Percentiles rank a stretch among this genome's conserved stretches.
Evolutionary conservation across 768 basidiomycete genomes (phyloP).

Genomic region (Botryobasidium botryosum): DNA sequence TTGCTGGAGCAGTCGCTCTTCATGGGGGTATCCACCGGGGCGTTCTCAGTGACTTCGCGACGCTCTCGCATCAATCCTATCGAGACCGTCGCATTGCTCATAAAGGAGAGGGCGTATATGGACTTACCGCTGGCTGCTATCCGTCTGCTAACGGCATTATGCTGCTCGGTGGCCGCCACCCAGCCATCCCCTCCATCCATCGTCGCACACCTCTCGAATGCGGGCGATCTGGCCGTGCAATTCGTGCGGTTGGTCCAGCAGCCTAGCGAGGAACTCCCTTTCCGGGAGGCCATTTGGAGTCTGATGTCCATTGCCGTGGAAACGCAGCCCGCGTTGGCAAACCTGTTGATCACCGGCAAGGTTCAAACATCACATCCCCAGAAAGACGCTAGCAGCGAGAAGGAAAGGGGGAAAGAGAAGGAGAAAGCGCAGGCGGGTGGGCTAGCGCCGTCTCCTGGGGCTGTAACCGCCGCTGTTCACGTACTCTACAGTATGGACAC

Average conservation of each 20-base stretch:
- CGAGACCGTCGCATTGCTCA: slow-evolving; percentile 59
- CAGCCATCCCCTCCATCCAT: slow-evolving; percentile 54
- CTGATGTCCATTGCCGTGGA: slow-evolving; percentile 69
- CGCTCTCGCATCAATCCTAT: slow-evolving; percentile 48
- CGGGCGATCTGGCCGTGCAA: slow-evolving; percentile 48
- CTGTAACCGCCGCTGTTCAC: slow-evolving; percentile 48
- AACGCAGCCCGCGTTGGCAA: slow-evolving; percentile 71
- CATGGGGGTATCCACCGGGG: slow-evolving; percentile 37
- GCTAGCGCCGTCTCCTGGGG: slow-evolving; percentile 25
- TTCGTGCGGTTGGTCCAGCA: slow-evolving; percentile 60
- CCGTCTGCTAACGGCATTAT: slow-evolving; percentile 47
- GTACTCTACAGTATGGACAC: slow-evolving; percentile 54
- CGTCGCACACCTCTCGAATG: slow-evolving; percentile 59
- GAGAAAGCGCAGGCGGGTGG: slow-evolving; percentile 18
- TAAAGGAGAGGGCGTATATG: slow-evolving; percentile 42
- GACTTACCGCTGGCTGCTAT: slow-evolving; percentile 49
- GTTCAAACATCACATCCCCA: slow-evolving; percentile 25
- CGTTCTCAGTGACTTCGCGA: slow-evolving; percentile 26
- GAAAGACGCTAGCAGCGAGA: slow-evolving; percentile 1
- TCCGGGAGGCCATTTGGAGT: slow-evolving; percentile 67
- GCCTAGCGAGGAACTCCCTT: slow-evolving; percentile 57
- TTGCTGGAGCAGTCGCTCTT: slow-evolving; percentile 66
- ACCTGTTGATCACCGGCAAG: slow-evolving; percentile 60
- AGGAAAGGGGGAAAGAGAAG: slow-evolving; percentile 26
- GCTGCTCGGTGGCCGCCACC: slow-evolving; percentile 41